phyloP scores from a whole-genome alignment of 768 basidiomycete species.

The Sarcomyxa edulis region DNA sequence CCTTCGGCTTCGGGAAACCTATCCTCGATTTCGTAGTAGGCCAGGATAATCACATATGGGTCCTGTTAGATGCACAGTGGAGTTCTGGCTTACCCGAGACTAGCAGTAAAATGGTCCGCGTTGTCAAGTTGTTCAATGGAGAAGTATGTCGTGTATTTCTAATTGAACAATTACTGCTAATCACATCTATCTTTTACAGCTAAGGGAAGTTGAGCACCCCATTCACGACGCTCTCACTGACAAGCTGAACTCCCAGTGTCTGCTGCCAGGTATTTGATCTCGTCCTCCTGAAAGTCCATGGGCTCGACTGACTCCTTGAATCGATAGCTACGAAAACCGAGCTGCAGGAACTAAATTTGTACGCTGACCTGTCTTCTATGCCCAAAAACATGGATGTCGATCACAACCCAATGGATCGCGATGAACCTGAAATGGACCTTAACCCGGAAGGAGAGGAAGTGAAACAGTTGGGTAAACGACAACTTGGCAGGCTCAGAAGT shows the following conservation, averaged over 20 bases:
- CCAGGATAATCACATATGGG: conserved; percentile 34
- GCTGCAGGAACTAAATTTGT: conserved; percentile 53
- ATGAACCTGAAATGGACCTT: conserved; percentile 13
- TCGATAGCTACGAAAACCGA: conserved; percentile 42
- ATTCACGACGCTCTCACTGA: conserved; percentile 26
- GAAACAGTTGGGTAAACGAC: conserved; percentile 29
- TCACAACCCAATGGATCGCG: conserved; percentile 33
- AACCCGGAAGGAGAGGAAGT: conserved; percentile 6
- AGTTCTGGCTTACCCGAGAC: conserved; percentile 8
- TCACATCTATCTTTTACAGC: conserved; percentile 22
- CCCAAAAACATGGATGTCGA: conserved; percentile 54
- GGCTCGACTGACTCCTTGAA: too few species aligned
- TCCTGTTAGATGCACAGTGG: conserved; percentile 46
- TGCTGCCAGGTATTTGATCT: conserved; percentile 38
- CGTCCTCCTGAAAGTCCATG: conserved; percentile 1
- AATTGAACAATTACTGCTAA: too few species aligned
- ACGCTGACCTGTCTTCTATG: conserved; percentile 47
- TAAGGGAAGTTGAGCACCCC: conserved; percentile 23
- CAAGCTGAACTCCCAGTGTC: conserved; percentile 39
- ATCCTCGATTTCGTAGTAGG: conserved; percentile 51
- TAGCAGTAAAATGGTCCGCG: conserved; percentile 17
- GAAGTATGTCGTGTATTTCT: conserved; percentile 29
- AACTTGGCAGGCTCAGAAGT: conserved; percentile 45
- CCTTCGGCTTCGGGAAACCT: conserved; percentile 50
- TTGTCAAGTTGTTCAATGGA: conserved; percentile 28